These are phyloP conservation scores for Diophrys sp. DNA, from an alignment of 73 alveolate species.

Conservation along the genomic window DNA sequence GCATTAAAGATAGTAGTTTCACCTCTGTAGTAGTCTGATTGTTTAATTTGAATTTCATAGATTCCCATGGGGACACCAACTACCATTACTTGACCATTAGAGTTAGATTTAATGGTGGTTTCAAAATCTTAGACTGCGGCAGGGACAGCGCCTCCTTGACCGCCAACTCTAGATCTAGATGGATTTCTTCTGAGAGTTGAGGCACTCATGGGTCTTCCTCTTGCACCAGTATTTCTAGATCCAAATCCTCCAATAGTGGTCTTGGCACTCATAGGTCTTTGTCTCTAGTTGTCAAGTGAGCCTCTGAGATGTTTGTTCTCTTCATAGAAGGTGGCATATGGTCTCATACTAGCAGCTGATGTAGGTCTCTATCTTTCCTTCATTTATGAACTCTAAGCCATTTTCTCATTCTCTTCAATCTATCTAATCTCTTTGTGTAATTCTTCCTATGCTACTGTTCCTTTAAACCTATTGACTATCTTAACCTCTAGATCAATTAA, in stretches of 20 bases:
- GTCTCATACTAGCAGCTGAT: neutral
- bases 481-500: slow-evolving; percentile 5
- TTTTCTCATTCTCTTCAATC: slow-evolving; percentile 4
- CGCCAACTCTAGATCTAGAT: neutral
- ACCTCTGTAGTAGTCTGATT: neutral
- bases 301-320: neutral
- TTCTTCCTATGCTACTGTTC: slow-evolving; percentile 10
- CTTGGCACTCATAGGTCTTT: slow-evolving; percentile 21
- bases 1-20: neutral
- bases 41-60: neutral
- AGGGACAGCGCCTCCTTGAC: neutral
- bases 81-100: neutral
- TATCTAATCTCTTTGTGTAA: neutral
- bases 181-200: no score
- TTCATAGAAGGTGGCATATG: slow-evolving; percentile 1
- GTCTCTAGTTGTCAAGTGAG: neutral
- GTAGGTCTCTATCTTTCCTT: neutral
- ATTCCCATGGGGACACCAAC: slow-evolving; percentile 1
- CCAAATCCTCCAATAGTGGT: neutral
- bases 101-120: neutral
- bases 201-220: neutral
- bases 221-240: no score
- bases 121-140: neutral
- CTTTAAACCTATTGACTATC: neutral
- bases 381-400: neutral